phyloP scores from a whole-genome alignment of 352 stramenopile species.

The Phytophthora citricola region DNA sequence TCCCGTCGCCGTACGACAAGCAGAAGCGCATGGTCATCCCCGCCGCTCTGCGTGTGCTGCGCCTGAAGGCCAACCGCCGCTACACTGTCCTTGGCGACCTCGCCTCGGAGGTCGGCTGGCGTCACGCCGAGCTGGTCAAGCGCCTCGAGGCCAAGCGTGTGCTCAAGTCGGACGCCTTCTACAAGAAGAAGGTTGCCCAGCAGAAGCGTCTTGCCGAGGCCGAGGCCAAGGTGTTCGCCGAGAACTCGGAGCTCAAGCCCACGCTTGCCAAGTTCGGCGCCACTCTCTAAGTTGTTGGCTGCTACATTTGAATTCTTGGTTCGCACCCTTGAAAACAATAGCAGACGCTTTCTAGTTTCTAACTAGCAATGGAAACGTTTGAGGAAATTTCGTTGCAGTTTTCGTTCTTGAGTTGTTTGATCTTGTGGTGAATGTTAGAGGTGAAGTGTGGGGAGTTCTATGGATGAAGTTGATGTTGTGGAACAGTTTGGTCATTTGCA shows the following conservation, averaged over 20 bases:
- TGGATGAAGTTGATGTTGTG: neutral
- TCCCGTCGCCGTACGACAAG: slow-evolving; percentile 99
- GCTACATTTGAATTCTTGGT: slow-evolving; percentile 35
- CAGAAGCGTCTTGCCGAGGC: slow-evolving; percentile 90
- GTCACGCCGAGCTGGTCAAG: slow-evolving; percentile 95
- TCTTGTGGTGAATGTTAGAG: neutral
- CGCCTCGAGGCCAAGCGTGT: slow-evolving; percentile 94
- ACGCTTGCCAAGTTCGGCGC: slow-evolving; percentile 84
- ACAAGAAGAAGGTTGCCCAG: slow-evolving; percentile 96
- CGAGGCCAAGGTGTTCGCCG: slow-evolving; percentile 90
- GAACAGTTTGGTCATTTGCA: slow-evolving; percentile 17
- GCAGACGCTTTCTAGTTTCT: slow-evolving; percentile 39
- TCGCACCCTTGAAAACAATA: slow-evolving; percentile 37
- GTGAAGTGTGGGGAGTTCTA: neutral
- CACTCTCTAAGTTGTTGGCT: slow-evolving; percentile 63
- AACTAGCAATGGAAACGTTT: slow-evolving; percentile 47
- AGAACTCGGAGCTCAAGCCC: slow-evolving; percentile 88
- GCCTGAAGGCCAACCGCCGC: slow-evolving; percentile 94
- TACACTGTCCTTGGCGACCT: slow-evolving; percentile 97
- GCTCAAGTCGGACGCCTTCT: slow-evolving; percentile 97
- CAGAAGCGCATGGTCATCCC: slow-evolving; percentile 99
- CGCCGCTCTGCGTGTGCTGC: slow-evolving; percentile 94
- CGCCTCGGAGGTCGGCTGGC: slow-evolving; percentile 97
- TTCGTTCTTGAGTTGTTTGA: neutral
- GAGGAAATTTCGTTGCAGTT: slow-evolving; percentile 36